Evolutionary conservation across 1,139 yeast species (phyloP), one percentile per base, ranked within the genome.

Genomic region (Yamadazyma conglobata): DNA sequence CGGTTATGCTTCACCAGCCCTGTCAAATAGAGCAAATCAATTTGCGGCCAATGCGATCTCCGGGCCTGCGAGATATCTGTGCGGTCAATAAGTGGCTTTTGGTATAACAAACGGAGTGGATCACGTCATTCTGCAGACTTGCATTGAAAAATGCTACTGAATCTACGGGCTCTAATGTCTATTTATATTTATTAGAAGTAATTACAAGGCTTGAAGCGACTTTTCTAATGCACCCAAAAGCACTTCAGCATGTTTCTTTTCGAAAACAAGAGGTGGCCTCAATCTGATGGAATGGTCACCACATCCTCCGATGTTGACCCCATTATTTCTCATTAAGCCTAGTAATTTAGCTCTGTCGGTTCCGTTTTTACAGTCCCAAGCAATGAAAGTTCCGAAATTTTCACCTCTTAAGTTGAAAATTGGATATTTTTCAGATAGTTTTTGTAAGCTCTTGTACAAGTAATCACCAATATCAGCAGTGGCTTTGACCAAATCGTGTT

Each of bases 301-400:
- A 58, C 93, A 83, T 24, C 88, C 91, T 39, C 94, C 94, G 48
- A 81, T 72, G 56, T 83, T 82, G 41, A 83, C 69, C 50, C 94
- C 94, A 27, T 56, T 67, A 21, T 58, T 47, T 58, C 77, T 76
- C 70, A 79, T 69, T 38, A 68, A 70, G 36, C 50, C 46, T 52
- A 81, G 60, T 58, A 83, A 78, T 47, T 65, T 58, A 54, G 77
- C 77, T 58, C 93, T 74, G 17, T 66, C 64, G 22, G 60, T 66
- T 27, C 73, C 64, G 31, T 71, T 50, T 28, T 70, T 70, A 50
- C 77, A 58, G 43, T 82, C 83, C 79, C 87, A 83, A 9, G 93
- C 93, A 56, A 84, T 76, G 56, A 80, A 83, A 27, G 91, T 82
- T 30, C 83, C 94, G 44, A 77, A 70, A 49, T 70, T 70, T 59